Evolutionary conservation across 768 basidiomycete species (phyloP), one percentile per base, ranked within the genome.

Genomic region (Macrocybe gigantea): DNA sequence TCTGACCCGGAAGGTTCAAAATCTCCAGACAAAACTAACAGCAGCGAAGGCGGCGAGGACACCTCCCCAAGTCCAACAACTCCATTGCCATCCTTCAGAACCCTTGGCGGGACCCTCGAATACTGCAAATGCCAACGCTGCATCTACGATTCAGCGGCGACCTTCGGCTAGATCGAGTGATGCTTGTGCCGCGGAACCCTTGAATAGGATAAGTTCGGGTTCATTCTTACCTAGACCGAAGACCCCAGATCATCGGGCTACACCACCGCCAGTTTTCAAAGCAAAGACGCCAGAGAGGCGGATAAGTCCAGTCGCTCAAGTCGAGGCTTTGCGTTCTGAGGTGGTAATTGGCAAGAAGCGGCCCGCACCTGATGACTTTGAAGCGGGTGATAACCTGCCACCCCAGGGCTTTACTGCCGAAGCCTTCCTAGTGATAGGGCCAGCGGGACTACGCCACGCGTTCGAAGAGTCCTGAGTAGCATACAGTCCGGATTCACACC

Each of bases 281-380:
- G 65, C 71, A n/a, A 69, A 70, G 39, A 80, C 80, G 1, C 79
- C 82, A 15, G 75, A 79, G 53, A 62, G 56, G 40, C 56, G 54
- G 52, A 51, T 51, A n/a, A 59, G 64, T 6, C 47, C 49, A 31
- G 42, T 47, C 31, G 58, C 56, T 35, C 52, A 59, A 22, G 63
- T 33, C n/a, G 14, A 31, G 41, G 8, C 41, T 15, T 12, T 15
- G 9, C 60, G 65, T 36, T 60, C 70, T 40, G 60, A 67, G 14
- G 64, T 71, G 2, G 64, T 75, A 11, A 74, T 78, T 33, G 82
- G 85, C 31, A 83, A 80, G 68, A 90, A 89, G 60, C 77, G 88
- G 8, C 77, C 79, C 15, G 83, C 80, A 29, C 88, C 88, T 1
- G 88, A 89, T 47, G 87, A 90, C 55, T 85, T 85, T 52, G 85